These are phyloP conservation scores for Penstemon davidsonii DNA, from an alignment of 257 asterid species.

Conservation along the genomic window DNA sequence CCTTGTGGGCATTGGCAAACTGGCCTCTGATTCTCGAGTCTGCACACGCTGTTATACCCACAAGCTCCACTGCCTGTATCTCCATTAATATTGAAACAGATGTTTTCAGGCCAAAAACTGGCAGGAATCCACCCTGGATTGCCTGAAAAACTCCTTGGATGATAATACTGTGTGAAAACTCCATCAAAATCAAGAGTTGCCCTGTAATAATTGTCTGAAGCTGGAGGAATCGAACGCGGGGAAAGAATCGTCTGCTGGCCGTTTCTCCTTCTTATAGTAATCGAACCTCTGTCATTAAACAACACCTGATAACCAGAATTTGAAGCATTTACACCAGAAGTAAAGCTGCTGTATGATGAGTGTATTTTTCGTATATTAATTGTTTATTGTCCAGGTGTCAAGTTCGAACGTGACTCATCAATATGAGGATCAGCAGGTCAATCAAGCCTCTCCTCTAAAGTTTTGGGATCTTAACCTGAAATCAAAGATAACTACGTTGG, in stretches of 20 bases:
- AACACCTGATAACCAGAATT: constrained; percentile 41
- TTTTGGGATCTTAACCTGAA: no score
- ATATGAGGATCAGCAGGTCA: no score
- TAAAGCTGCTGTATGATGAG: constrained; percentile 24
- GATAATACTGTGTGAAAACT: constrained; percentile 41
- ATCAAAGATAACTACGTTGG: no score
- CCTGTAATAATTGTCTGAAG: constrained; percentile 37
- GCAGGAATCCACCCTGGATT: constrained; percentile 33
- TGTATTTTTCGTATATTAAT: no score
- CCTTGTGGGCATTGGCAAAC: constrained; percentile 51
- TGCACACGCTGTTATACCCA: constrained; percentile 58
- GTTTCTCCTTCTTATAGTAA: constrained; percentile 32
- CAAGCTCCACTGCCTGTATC: constrained; percentile 54
- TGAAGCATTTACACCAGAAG: constrained; percentile 28
- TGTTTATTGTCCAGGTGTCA: no score
- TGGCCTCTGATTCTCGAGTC: constrained; percentile 33
- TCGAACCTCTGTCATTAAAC: constrained; percentile 32
- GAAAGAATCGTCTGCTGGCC: constrained; percentile 16
- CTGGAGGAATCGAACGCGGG: constrained; percentile 10
- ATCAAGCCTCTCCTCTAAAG: no score
- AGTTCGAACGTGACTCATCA: no score
- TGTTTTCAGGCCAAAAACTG: constrained; percentile 36
- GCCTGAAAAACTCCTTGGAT: constrained; percentile 33
- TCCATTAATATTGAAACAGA: constrained; percentile 27
- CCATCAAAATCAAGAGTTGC: constrained; percentile 54